These are phyloP conservation scores for Xanthoconium stramineum DNA, from an alignment of 768 basidiomycete species.

Conservation along the genomic window DNA sequence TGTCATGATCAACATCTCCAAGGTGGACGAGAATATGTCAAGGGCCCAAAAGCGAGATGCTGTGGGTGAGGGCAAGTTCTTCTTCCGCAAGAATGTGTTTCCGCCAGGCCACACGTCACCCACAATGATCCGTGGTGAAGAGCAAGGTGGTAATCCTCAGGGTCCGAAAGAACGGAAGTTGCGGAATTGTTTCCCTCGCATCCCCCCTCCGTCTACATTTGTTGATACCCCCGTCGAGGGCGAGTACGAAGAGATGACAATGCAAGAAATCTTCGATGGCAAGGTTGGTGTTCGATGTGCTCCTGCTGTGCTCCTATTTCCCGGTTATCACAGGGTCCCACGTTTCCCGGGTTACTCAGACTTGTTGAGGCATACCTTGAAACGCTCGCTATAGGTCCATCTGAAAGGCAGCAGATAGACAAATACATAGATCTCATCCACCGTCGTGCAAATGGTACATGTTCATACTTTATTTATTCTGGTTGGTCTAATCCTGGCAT, in stretches of 20 bases:
- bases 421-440: constrained; percentile 80
- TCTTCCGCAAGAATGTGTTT: constrained; percentile 86
- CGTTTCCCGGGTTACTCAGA: constrained; percentile 78
- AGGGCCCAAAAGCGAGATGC: constrained; percentile 86
- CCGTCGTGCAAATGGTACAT: constrained; percentile 73
- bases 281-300: constrained; percentile 48
- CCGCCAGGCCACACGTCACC: constrained; percentile 58
- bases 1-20: background rate
- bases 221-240: constrained; percentile 60
- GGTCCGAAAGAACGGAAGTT: constrained; percentile 59
- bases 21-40: constrained; percentile 98
- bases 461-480: background rate
- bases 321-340: constrained; percentile 42
- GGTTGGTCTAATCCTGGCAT: constrained; percentile 1
- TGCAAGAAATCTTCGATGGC: constrained; percentile 94
- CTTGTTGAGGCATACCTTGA: constrained; percentile 83
- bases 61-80: constrained; percentile 69
- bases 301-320: background rate
- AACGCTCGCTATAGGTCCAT: constrained; percentile 71
- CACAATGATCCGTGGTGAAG: constrained; percentile 53
- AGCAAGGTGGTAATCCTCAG: constrained; percentile 24
- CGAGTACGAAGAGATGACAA: constrained; percentile 90
- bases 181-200: constrained; percentile 67
- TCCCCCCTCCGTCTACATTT: constrained; percentile 45
- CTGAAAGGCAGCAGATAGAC: constrained; percentile 58